A percentile compares a stretch with the other conserved stretches of the same genome.
Conservation (phyloP, 2,329 filamentous ascomycete genomes). For the Fusarium abutilonis region DNA sequence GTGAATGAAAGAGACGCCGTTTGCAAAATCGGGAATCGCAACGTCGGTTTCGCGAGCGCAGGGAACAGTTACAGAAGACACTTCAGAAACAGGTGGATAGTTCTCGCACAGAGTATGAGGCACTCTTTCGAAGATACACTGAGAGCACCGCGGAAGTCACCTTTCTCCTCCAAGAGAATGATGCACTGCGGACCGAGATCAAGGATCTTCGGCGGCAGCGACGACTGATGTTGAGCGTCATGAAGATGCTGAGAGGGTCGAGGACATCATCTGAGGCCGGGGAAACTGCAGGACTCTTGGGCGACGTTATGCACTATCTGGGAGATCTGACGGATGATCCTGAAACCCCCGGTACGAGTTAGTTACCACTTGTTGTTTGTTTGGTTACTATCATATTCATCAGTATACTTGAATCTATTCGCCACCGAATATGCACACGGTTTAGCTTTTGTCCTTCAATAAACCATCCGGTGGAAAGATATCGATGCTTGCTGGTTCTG, state of each 20-base stretch:
- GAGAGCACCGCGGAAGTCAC: conserved; percentile 7
- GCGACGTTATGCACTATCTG: conserved; percentile 11
- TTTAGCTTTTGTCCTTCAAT: no score
- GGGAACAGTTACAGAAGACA: conserved; percentile 10
- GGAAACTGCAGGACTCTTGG: conserved; percentile 16
- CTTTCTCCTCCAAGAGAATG: conserved; percentile 11
- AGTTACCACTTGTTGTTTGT: background rate
- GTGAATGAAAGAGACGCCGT: conserved; percentile 7
- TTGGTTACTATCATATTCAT: no score
- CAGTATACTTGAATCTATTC: no score
- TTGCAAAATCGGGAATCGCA: conserved; percentile 18
- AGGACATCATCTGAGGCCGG: conserved; percentile 4
- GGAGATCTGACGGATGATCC: conserved; percentile 6
- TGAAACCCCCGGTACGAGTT: background rate
- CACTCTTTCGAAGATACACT: conserved; percentile 5
- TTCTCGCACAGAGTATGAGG: conserved; percentile 7
- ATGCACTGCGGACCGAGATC: conserved; percentile 16
- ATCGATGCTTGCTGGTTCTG: no score
- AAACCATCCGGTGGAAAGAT: no score
- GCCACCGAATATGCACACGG: no score
- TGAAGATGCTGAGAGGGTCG: conserved; percentile 10
- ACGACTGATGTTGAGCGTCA: conserved; percentile 5
- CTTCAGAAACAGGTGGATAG: conserved; percentile 8
- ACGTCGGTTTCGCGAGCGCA: conserved; percentile 19
- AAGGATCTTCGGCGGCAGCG: conserved; percentile 17